Percentiles rank a stretch among this genome's conserved stretches.
phyloP scores from a whole-genome alignment of 1,284 basidiomycete species.

The Puccinia coronata region DNA sequence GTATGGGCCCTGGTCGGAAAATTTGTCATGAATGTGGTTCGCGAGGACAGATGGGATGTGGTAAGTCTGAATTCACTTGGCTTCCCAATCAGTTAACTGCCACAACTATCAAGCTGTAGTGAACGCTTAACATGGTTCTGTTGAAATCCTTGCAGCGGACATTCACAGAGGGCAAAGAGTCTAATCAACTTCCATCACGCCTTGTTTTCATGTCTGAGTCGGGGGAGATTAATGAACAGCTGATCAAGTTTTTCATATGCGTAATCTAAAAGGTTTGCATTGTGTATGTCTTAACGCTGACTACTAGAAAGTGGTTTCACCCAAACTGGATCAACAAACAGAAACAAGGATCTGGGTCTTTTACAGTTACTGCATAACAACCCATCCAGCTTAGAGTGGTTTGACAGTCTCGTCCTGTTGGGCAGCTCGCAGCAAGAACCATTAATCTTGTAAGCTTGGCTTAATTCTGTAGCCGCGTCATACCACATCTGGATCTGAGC shows the following conservation, averaged over 20 bases:
- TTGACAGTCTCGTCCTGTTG: slow-evolving; percentile 44
- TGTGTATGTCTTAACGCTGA: neutral
- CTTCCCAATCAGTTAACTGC: neutral
- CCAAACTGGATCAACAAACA: neutral
- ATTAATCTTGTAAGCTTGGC: neutral
- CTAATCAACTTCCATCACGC: slow-evolving; percentile 60
- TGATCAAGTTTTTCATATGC: slow-evolving; percentile 65
- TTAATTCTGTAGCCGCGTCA: neutral
- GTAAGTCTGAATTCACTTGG: slow-evolving; percentile 62
- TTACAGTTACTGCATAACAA: slow-evolving; percentile 24
- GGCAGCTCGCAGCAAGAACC: slow-evolving; percentile 37
- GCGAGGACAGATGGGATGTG: slow-evolving; percentile 77
- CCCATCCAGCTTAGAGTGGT: slow-evolving; percentile 35
- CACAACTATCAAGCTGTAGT: too few relatives aligned
- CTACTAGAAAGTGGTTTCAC: neutral
- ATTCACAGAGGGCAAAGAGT: slow-evolving; percentile 62
- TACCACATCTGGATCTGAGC: neutral
- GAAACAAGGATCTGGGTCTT: slow-evolving; percentile 31
- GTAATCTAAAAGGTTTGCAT: neutral
- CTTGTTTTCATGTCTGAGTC: slow-evolving; percentile 77
- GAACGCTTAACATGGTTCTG: slow-evolving; percentile 50
- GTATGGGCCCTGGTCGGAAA: slow-evolving; percentile 82
- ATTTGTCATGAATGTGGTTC: slow-evolving; percentile 70
- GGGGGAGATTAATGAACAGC: slow-evolving; percentile 74
- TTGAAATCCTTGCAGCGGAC: slow-evolving; percentile 75